Percentiles rank a stretch among this genome's conserved stretches.
These are phyloP conservation scores for Apophysomyces ossiformis DNA, from an alignment of 371 early-diverging fungal species.

Conservation along the genomic window DNA sequence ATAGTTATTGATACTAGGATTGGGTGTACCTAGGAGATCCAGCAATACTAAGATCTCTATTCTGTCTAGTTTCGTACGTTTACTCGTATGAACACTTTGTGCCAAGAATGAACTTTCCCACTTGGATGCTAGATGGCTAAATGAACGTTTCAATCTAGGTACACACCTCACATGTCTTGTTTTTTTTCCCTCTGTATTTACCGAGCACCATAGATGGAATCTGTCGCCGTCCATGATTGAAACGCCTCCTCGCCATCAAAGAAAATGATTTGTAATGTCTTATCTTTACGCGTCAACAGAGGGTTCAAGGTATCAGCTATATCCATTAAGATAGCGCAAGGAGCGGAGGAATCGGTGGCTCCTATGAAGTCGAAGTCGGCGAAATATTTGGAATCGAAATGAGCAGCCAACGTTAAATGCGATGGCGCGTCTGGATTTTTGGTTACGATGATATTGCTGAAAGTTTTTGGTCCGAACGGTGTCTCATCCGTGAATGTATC, in stretches of 20 bases:
- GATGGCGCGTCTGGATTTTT: constrained; percentile 69
- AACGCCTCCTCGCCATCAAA: constrained; percentile 98
- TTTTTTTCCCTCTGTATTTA: constrained; percentile 10
- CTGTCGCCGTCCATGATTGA: constrained; percentile 68
- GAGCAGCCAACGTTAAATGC: constrained; percentile 84
- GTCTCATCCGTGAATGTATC: constrained; percentile 77
- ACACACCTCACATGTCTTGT: neutral
- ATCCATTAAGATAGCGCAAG: constrained; percentile 88
- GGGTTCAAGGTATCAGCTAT: constrained; percentile 59
- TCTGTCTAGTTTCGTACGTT: constrained; percentile 42
- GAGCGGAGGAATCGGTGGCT: constrained; percentile 81
- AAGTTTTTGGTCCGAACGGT: constrained; percentile 70
- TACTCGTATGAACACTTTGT: constrained; percentile 18
- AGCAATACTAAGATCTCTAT: constrained; percentile 89
- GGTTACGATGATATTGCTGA: constrained; percentile 87
- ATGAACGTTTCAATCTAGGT: neutral
- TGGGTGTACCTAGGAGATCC: constrained; percentile 77
- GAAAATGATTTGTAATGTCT: constrained; percentile 84
- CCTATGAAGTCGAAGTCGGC: constrained; percentile 66
- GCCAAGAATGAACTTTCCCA: constrained; percentile 35
- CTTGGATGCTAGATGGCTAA: constrained; percentile 55
- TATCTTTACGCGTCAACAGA: neutral
- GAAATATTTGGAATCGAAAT: constrained; percentile 87
- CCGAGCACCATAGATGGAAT: constrained; percentile 87
- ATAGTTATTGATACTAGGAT: constrained; percentile 55